Base-by-base conservation (phyloP, 148 eudicot genomes). In the Talinum fruticosum region DNA sequence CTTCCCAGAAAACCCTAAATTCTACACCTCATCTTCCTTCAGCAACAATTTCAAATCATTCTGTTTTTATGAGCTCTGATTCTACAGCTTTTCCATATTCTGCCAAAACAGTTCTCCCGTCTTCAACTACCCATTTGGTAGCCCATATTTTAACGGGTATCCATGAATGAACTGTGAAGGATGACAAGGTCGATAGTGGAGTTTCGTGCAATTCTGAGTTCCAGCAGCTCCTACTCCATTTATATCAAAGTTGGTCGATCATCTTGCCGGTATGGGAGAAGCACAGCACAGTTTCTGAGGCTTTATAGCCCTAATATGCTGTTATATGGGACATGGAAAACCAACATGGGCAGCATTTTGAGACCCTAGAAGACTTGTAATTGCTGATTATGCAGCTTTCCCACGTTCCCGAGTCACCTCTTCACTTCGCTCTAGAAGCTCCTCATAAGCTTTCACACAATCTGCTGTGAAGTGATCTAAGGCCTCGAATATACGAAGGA, bases 401-500 rank as follows among this genome's bases (percentile, higher is more conserved):
- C 79, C 79, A 18, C 79, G 86, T 73, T 78, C 85, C 66, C 79
- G 54, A 33, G 81, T 84, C 38, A 90, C 89, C 77, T 96, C 98
- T 78, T 87, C 93, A 19, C 85, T 90, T 36, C 99, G 90, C 64
- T 86, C 85, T 78, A 93, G 73, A 67, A 96, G 82, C 73, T 93
- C 99, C 74, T 90, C 99, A 8, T 93, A 96, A 28, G 82, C 91
- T 79, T 85, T 91, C 53, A 91, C 85, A 34, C 92, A 88, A 75
- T 83, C 87, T 4, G 89, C 86, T 4, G 91, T 80, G 65, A 88
- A 96, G 76, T 81, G 85, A 75, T 96, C 98, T 93, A 96, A 84
- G 61, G 97, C 91, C 86, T 89, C 97, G 76, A 96, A 92, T 36
- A 89, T 85, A 30, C 75, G 94, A 70, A 82, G 86, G 82, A 96